A percentile compares a stretch with the other conserved stretches of the same genome.
These are phyloP conservation scores for Exophiala sp. DNA, from an alignment of 2,329 filamentous ascomycete species.

Conservation along the genomic window DNA sequence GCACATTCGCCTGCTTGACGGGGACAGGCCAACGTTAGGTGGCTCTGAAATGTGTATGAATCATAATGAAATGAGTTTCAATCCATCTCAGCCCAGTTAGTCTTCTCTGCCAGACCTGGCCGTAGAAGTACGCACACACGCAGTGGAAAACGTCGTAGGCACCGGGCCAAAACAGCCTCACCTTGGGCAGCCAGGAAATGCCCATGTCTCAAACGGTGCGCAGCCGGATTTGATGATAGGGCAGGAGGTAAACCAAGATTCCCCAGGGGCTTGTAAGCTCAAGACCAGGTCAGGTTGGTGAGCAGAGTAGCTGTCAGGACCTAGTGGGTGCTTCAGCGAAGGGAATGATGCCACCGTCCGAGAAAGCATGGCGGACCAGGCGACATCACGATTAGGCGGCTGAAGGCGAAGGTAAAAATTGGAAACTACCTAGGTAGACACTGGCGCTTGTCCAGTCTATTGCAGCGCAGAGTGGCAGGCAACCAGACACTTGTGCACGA, in stretches of 20 bases:
- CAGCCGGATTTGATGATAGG: too few species aligned
- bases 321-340: not conserved
- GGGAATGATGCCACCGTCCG: not conserved
- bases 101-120: too few species aligned
- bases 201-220: constrained; percentile 4
- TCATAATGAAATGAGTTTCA: too few species aligned
- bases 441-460: too few species aligned
- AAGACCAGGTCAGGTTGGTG: not conserved
- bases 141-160: too few species aligned
- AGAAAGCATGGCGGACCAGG: not conserved
- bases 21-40: not conserved
- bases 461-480: too few species aligned
- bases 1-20: not conserved
- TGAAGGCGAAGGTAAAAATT: too few species aligned
- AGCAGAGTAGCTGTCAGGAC: not conserved
- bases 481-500: too few species aligned
- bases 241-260: too few species aligned
- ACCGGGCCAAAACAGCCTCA: constrained; percentile 6
- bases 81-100: too few species aligned
- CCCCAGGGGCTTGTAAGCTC: not conserved
- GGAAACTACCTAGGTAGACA: too few species aligned
- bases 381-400: not conserved
- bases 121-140: too few species aligned
- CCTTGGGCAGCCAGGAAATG: constrained; percentile 14
- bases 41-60: not conserved